Percentiles rank a stretch among this genome's conserved stretches.
Conservation (phyloP, 2,329 filamentous ascomycete species). For the Trichophaea hybrida region DNA sequence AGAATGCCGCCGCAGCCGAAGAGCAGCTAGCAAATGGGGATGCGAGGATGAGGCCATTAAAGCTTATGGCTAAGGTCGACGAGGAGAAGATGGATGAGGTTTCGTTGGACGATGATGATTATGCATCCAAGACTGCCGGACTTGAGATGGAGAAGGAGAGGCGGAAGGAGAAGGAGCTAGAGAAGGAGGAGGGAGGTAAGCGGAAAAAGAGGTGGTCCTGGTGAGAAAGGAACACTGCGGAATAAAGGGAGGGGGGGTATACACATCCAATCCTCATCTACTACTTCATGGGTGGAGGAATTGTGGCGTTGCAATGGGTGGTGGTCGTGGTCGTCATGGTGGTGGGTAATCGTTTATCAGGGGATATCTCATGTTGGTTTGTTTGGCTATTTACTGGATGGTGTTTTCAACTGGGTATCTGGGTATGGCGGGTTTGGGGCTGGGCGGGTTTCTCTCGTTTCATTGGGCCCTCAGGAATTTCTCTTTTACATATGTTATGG, state of each 20-base stretch:
- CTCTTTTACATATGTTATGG: too few relatives aligned
- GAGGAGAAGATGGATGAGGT: neutral
- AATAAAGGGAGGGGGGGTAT: neutral
- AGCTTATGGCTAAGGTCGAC: neutral
- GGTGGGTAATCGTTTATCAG: neutral
- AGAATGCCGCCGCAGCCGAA: neutral
- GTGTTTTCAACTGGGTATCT: too few relatives aligned
- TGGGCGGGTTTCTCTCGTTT: too few relatives aligned
- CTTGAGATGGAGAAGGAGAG: neutral
- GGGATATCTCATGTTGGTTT: neutral
- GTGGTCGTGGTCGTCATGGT: neutral
- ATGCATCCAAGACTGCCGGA: neutral
- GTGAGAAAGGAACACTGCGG: neutral
- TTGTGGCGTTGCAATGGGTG: neutral
- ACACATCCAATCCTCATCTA: neutral
- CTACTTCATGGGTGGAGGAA: neutral
- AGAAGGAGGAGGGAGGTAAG: neutral
- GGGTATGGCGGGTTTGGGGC: too few relatives aligned
- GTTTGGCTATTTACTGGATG: too few relatives aligned
- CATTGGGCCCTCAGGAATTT: too few relatives aligned
- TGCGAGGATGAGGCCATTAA: neutral
- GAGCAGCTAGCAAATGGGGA: neutral
- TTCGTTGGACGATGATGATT: neutral
- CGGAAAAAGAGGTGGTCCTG: neutral
- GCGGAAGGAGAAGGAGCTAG: neutral